Evolutionary conservation across 1,284 basidiomycete genomes (phyloP), one percentile per base, ranked within the genome.

Genomic region (Fomitopsis pinicola): DNA sequence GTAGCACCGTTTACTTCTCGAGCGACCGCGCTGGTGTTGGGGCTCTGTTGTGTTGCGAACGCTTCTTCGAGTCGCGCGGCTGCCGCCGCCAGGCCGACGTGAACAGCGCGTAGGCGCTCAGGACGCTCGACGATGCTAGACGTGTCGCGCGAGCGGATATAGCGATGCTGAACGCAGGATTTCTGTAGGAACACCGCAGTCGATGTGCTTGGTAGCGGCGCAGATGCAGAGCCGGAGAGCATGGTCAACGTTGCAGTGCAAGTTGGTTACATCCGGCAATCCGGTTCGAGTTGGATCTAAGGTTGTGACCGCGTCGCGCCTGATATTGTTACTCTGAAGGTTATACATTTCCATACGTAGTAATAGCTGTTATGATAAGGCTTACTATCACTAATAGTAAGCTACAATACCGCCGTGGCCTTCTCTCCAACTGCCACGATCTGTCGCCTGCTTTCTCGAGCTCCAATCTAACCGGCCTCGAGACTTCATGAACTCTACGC

Each of bases 61-160:
- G 33, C 33, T 30, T 81, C 79, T 67, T 92, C 89, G 5, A 95
- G 76, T 42, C 88, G 82, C 14, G 93, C 83, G 30, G 91, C 80
- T 0, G 90, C 91, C 3, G 89, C 89, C 1, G 92, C 83, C 5
- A 96, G 79, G 1, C 95, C 95, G 8, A 91, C 69, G 62, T 88
- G 86, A 52, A 96, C 85, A 0, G 94, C 94, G 52, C 88, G 82
- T 15, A 97, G 76, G n/a, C 95, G 85, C 73, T 96, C 91, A 0
- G 94, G 95, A n/a, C 92, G 82, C 72, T 97, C 95, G 22, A 95
- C 86, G 61, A 96, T 88, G 59, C 80, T 78, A 0, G 89, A 91
- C 1, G 80, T 80, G 68, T 93, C 87, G 59, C 82, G 77, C 14
- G 87, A 86, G 17, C 94, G 87, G 61, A 94, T 92, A 70, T 87